phyloP scores from a whole-genome alignment of 108 stramenopile genomes.

The Nannochloropsis oceanica region DNA sequence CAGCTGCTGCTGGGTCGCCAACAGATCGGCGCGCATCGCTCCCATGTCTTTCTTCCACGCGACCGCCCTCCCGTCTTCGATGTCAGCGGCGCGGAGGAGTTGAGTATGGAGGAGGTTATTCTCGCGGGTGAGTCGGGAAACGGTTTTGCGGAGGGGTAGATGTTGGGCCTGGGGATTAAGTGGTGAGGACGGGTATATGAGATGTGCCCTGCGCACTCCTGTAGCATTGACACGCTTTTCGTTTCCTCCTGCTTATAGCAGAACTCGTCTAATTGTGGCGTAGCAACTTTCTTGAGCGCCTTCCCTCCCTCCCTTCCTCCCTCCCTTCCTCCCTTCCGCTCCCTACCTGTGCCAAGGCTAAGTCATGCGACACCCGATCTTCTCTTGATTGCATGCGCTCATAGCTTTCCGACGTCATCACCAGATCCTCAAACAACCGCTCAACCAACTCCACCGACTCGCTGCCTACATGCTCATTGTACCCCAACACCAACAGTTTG shows the following conservation, averaged over 20 bases:
- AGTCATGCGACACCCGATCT: conserved; percentile 25
- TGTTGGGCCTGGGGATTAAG: conserved; percentile 23
- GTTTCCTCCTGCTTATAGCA: no score
- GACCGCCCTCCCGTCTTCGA: neutral
- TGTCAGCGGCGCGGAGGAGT: neutral
- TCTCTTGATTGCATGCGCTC: conserved; percentile 34
- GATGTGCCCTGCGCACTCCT: no score
- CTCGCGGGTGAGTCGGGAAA: conserved; percentile 38
- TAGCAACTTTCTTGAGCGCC: no score
- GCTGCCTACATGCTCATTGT: conserved; percentile 20
- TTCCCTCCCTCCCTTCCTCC: no score
- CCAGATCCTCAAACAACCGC: conserved; percentile 37
- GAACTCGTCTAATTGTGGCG: no score
- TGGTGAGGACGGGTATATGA: no score
- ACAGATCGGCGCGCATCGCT: neutral
- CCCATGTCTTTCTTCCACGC: neutral
- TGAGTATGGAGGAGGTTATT: conserved; percentile 44
- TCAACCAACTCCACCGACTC: conserved; percentile 37
- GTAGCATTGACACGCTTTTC: no score
- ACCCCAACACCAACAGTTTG: conserved; percentile 19
- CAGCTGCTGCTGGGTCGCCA: neutral
- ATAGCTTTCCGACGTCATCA: conserved; percentile 42
- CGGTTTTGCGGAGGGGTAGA: conserved; percentile 41
- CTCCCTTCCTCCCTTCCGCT: neutral
- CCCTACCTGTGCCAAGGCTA: conserved; percentile 9